A percentile compares a stretch with the other conserved stretches of the same genome.
These are phyloP conservation scores for Pestalotiopsis sp. DNA, from an alignment of 2,329 filamentous ascomycete species.

Conservation along the genomic window DNA sequence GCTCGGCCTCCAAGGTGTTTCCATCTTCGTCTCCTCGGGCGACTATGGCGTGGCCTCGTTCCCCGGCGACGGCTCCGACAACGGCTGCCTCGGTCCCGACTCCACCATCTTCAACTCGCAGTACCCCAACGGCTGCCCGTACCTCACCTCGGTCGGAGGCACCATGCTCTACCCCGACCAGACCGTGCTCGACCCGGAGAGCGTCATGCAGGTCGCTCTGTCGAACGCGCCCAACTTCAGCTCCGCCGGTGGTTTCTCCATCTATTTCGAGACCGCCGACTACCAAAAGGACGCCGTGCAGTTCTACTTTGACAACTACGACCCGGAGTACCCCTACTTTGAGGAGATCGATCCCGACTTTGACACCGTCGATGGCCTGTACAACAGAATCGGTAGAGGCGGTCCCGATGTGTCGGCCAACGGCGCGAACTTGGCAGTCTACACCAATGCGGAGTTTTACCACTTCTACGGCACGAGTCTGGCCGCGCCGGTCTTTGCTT, in stretches of 20 bases:
- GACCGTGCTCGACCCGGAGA: conserved; percentile 15
- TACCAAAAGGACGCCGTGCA: conserved; percentile 43
- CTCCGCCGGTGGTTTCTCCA: conserved; percentile 45
- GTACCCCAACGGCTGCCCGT: conserved; percentile 50
- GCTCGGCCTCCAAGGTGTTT: conserved; percentile 49
- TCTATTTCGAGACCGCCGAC: conserved; percentile 40
- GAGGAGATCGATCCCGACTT: conserved; percentile 7
- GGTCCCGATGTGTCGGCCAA: conserved; percentile 13
- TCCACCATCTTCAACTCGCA: conserved; percentile 40
- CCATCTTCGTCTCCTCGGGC: conserved; percentile 45
- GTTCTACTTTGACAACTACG: conserved; percentile 36
- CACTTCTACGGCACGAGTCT: conserved; percentile 35
- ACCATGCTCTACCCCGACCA: conserved; percentile 21
- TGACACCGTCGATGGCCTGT: conserved; percentile 6
- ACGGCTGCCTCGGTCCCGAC: conserved; percentile 34
- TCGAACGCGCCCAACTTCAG: conserved; percentile 24
- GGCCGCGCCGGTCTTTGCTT: conserved; percentile 55
- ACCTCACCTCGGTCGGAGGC: conserved; percentile 47
- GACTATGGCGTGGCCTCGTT: conserved; percentile 36
- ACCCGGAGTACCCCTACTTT: conserved; percentile 8
- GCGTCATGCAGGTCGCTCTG: conserved; percentile 22
- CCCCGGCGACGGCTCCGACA: conserved; percentile 18
- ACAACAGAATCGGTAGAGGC: conserved; percentile 8
- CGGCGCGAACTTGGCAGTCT: neutral
- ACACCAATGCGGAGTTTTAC: conserved; percentile 1